Base-by-base conservation (phyloP, 768 basidiomycete genomes). In the Lentinula sp. region DNA sequence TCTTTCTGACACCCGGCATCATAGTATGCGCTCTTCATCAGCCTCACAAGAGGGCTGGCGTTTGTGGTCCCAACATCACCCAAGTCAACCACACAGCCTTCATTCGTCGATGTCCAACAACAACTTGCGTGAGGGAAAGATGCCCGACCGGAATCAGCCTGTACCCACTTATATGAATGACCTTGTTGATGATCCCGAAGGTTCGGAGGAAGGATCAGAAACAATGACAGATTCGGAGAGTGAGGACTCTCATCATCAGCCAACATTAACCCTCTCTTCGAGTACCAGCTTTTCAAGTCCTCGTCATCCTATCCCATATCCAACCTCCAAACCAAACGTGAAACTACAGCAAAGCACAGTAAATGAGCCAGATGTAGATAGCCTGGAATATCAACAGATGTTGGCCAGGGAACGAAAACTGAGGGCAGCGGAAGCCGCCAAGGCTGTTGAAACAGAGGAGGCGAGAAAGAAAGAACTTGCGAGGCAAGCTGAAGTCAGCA, bases 401-500 rank as follows among this genome's bases (percentile, higher is more conserved):
- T 6, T 35, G n/a, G 45, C 45, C n/a, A 43, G 49, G 57, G 10
- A 49, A 8, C 48, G 48, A 15, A 59, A 50, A 57, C 18, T 10
- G 16, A 57, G 28, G 20, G 41, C 16, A 32, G 48, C 49, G 16
- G 36, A 46, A 51, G 41, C 23, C n/a, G 48, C 15, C n/a, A 52
- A 33, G 28, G 36, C 32, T n/a, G 41, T 37, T 36, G 41, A 52
- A 50, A 43, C 28, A 20, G 42, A 48, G 58, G 45, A 48, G 20
- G 13, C 36, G 15, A 49, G 23, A 57, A 48, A 41, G 36, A 32
- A 48, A 52, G 57, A 52, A 39, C 15, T 23, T 4, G 55, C 65
- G 68, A 59, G 66, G 63, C 59, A 61, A 63, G 20, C 68, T 70
- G 60, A 70, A 70, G 3, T 28, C 28, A 63, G 48, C 61, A 72